These are phyloP conservation scores for Posidonia oceanica DNA, from an alignment of 116 monocot species.

Conservation along the genomic window DNA sequence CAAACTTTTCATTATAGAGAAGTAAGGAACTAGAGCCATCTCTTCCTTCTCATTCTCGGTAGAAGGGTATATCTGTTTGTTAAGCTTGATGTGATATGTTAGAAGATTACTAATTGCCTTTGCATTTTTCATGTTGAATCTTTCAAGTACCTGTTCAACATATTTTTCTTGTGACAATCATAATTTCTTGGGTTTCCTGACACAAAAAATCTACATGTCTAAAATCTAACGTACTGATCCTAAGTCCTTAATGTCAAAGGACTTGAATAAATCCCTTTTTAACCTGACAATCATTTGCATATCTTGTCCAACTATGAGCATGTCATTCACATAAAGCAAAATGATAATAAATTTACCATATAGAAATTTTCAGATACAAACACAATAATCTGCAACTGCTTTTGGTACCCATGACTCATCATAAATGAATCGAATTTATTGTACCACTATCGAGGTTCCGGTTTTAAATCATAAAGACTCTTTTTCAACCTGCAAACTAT, in stretches of 20 bases:
- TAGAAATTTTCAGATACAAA: neutral
- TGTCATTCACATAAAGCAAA: slow-evolving; percentile 20
- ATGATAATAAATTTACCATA: slow-evolving; percentile 12
- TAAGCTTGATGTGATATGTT: neutral
- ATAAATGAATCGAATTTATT: neutral
- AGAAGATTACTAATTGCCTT: slow-evolving; percentile 1
- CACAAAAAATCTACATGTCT: neutral
- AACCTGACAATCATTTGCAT: neutral
- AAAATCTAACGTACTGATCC: slow-evolving; percentile 7
- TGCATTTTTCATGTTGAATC: slow-evolving; percentile 12
- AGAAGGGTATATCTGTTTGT: neutral
- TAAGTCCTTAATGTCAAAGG: slow-evolving; percentile 19
- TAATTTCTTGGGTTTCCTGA: slow-evolving; percentile 8
- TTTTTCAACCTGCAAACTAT: no score
- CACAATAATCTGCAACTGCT: slow-evolving; percentile 3
- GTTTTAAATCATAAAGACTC: neutral
- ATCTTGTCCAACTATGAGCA: slow-evolving; percentile 13
- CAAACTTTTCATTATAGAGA: neutral
- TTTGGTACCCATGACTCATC: neutral
- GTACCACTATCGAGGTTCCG: neutral
- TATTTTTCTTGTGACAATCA: slow-evolving; percentile 15
- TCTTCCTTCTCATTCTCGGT: neutral
- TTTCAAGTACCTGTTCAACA: slow-evolving; percentile 13
- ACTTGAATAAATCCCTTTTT: slow-evolving; percentile 5
- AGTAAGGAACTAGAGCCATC: slow-evolving; percentile 14